Conservation (phyloP, 352 stramenopile genomes). For the Phytopythium montanum region DNA sequence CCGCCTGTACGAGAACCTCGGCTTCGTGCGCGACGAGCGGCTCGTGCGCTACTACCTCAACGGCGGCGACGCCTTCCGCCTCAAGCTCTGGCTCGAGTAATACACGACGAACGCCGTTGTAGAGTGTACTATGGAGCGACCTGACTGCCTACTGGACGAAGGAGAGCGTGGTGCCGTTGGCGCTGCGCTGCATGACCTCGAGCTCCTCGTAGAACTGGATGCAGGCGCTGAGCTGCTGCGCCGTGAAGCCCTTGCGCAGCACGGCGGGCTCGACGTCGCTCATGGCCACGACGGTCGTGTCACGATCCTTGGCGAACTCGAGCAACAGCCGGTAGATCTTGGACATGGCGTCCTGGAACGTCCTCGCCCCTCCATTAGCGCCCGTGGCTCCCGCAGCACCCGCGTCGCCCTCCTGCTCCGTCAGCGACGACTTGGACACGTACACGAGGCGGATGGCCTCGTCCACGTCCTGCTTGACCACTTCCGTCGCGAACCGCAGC, state of each 20-base stretch:
- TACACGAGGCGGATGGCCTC: constrained; percentile 97
- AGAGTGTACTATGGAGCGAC: background rate
- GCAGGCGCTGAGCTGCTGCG: constrained; percentile 92
- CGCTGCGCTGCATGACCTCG: constrained; percentile 82
- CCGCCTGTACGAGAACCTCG: constrained; percentile 92
- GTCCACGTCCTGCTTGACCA: constrained; percentile 97
- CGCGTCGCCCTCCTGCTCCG: constrained; percentile 71
- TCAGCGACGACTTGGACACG: constrained; percentile 96
- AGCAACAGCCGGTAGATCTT: constrained; percentile 95
- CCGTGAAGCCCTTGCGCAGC: constrained; percentile 95
- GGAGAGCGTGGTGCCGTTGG: constrained; percentile 70
- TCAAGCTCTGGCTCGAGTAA: constrained; percentile 89
- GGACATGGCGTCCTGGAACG: constrained; percentile 87
- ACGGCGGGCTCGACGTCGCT: constrained; percentile 93
- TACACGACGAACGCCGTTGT: background rate
- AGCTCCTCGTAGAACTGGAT: constrained; percentile 93
- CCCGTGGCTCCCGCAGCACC: constrained; percentile 11
- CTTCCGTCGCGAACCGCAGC: constrained; percentile 93
- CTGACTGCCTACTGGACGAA: constrained; percentile 42
- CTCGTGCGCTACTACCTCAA: constrained; percentile 96
- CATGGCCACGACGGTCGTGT: constrained; percentile 73
- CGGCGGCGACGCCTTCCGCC: constrained; percentile 90
- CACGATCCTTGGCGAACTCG: constrained; percentile 88
- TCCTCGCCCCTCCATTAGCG: constrained; percentile 19
- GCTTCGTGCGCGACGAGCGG: constrained; percentile 91